Conservation (phyloP, 2,329 filamentous ascomycete genomes). For the Elsinoe ampelina region DNA sequence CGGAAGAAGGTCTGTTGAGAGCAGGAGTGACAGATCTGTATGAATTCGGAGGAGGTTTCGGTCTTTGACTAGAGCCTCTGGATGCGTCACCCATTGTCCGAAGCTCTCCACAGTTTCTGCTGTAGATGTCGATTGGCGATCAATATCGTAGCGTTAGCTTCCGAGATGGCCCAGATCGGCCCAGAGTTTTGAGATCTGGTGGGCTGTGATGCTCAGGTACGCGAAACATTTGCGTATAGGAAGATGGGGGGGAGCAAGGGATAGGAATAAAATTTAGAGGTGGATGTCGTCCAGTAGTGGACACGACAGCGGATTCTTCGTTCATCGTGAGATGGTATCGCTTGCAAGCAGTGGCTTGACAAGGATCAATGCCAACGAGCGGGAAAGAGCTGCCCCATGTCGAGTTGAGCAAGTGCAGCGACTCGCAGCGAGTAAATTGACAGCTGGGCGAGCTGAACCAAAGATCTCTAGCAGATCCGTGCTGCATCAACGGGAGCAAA, state of each 20-base stretch:
- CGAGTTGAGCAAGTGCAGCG: too few relatives aligned
- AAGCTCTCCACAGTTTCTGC: not conserved
- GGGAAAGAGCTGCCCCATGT: not conserved
- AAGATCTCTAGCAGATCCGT: not conserved
- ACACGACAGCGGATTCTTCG: not conserved
- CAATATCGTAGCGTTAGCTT: conserved; percentile 13
- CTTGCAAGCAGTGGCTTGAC: conserved; percentile 9
- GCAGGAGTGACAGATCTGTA: not conserved
- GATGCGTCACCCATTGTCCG: conserved; percentile 6
- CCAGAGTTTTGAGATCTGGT: conserved; percentile 2
- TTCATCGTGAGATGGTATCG: not conserved
- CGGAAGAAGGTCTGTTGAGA: conserved; percentile 5
- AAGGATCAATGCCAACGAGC: not conserved
- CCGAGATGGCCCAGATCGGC: conserved; percentile 9
- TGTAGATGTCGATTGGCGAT: conserved; percentile 11
- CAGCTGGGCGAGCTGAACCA: not conserved
- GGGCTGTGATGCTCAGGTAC: conserved; percentile 1
- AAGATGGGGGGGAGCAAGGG: not conserved
- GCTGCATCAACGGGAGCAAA: conserved; percentile 1
- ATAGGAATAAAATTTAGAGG: not conserved
- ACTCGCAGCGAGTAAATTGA: not conserved
- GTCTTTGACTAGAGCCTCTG: not conserved
- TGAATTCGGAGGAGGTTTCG: not conserved
- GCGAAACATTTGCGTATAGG: not conserved
- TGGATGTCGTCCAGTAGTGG: not conserved